A percentile compares a stretch with the other conserved stretches of the same genome.
Conservation (phyloP, 2,329 filamentous ascomycete genomes). For the Ophiostoma pallidulum region DNA sequence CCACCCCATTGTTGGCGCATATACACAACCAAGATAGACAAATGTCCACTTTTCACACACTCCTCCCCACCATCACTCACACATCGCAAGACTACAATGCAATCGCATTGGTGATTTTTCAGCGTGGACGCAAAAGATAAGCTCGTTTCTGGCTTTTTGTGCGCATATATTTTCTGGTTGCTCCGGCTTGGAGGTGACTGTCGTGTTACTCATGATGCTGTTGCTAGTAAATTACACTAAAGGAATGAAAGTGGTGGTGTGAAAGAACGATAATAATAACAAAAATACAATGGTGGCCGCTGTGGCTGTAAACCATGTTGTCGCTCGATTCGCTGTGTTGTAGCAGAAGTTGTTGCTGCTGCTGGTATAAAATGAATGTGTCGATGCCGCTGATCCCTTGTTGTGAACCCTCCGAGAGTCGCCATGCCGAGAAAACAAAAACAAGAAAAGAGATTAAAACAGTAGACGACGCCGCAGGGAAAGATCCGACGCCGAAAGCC, state of each 20-base stretch:
- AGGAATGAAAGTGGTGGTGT: conserved; percentile 3
- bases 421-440: neutral
- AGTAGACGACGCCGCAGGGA: neutral
- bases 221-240: neutral
- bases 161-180: neutral
- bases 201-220: conserved; percentile 5
- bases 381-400: too few species aligned
- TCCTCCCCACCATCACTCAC: too few species aligned
- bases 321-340: neutral
- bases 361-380: neutral
- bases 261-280: conserved; percentile 1
- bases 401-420: neutral
- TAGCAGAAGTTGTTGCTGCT: neutral
- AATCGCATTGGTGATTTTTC: too few species aligned
- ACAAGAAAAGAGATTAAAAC: neutral
- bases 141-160: too few species aligned
- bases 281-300: neutral
- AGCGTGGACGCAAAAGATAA: too few species aligned
- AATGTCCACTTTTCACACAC: neutral
- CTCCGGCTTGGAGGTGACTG: too few species aligned
- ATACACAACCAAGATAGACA: neutral
- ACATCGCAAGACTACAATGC: too few species aligned
- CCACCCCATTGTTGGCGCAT: neutral
- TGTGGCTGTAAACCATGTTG: neutral
- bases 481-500: neutral